These are phyloP conservation scores for Fusarium sp. DNA, from an alignment of 2,329 filamentous ascomycete species.

Conservation along the genomic window DNA sequence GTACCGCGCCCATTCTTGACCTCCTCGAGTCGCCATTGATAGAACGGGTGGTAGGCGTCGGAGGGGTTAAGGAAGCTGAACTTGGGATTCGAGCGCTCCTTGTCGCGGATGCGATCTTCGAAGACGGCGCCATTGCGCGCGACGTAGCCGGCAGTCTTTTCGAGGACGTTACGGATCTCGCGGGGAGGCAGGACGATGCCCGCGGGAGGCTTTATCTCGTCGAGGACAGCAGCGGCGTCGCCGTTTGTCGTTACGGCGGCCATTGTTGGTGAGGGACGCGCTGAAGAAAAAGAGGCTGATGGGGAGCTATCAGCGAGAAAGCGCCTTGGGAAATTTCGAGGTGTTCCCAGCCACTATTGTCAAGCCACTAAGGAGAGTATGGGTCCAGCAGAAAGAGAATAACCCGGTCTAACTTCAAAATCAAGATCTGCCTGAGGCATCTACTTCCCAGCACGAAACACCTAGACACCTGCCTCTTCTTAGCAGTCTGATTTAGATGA, in stretches of 20 bases:
- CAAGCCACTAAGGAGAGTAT: neutral
- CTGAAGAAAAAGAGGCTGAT: conserved; percentile 13
- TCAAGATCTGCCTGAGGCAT: neutral
- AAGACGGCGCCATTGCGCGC: conserved; percentile 72
- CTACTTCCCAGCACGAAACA: too few species aligned
- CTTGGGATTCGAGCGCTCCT: conserved; percentile 84
- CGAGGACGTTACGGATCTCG: conserved; percentile 82
- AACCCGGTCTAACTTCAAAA: neutral
- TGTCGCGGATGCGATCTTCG: conserved; percentile 84
- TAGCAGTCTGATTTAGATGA: too few species aligned
- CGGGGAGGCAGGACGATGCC: conserved; percentile 89
- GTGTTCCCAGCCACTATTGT: neutral
- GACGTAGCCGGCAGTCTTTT: conserved; percentile 95
- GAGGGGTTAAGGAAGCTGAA: conserved; percentile 83
- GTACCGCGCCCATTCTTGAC: conserved; percentile 85
- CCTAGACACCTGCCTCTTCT: too few species aligned
- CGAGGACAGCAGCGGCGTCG: conserved; percentile 59
- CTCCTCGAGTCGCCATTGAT: conserved; percentile 88
- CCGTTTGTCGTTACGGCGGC: conserved; percentile 57
- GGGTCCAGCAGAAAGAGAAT: neutral
- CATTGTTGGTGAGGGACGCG: conserved; percentile 37
- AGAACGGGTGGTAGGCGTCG: conserved; percentile 88
- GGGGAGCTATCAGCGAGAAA: conserved; percentile 10
- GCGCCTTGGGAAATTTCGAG: conserved; percentile 41
- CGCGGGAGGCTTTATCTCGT: conserved; percentile 78